Conservation (phyloP, 139 green algal species). For the Coelastrella sp. region DNA sequence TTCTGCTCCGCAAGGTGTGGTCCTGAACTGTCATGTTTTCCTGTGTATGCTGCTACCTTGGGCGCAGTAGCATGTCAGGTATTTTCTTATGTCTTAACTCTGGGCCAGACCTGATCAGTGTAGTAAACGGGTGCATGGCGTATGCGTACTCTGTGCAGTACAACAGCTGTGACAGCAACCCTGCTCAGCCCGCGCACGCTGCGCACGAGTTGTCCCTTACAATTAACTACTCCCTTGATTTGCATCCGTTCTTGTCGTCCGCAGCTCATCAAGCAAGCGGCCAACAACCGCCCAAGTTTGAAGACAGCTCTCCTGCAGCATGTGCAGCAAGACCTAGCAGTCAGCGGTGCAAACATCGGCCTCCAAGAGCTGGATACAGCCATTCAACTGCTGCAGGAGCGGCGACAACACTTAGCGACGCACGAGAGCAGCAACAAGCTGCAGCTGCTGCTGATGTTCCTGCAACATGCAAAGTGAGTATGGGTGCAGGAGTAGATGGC, state of each 20-base stretch:
- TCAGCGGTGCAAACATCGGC: not conserved
- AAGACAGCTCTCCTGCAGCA: slow-evolving; percentile 43
- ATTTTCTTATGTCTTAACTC: too few species aligned
- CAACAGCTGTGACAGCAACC: too few species aligned
- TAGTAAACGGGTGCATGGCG: too few species aligned
- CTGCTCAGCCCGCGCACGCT: too few species aligned
- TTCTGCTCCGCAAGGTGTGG: slow-evolving; percentile 80
- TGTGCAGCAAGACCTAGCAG: slow-evolving; percentile 30
- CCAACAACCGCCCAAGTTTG: slow-evolving; percentile 9
- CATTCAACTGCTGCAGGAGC: slow-evolving; percentile 66
- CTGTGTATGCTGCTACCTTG: too few species aligned
- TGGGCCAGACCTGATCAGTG: too few species aligned
- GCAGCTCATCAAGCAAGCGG: slow-evolving; percentile 33
- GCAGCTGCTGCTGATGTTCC: slow-evolving; percentile 85
- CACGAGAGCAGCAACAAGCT: slow-evolving; percentile 68
- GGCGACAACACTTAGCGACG: slow-evolving; percentile 61
- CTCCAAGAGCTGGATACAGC: slow-evolving; percentile 63
- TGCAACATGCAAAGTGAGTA: slow-evolving; percentile 71
- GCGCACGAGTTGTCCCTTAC: not conserved
- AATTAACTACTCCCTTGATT: not conserved
- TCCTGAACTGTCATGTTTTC: not conserved
- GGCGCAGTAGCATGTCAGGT: too few species aligned
- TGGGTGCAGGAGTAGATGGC: not conserved
- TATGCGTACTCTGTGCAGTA: too few species aligned
- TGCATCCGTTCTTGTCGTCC: not conserved